These are phyloP conservation scores for Myxozyma neglecta DNA, from an alignment of 805 yeast genomes.

Conservation along the genomic window DNA sequence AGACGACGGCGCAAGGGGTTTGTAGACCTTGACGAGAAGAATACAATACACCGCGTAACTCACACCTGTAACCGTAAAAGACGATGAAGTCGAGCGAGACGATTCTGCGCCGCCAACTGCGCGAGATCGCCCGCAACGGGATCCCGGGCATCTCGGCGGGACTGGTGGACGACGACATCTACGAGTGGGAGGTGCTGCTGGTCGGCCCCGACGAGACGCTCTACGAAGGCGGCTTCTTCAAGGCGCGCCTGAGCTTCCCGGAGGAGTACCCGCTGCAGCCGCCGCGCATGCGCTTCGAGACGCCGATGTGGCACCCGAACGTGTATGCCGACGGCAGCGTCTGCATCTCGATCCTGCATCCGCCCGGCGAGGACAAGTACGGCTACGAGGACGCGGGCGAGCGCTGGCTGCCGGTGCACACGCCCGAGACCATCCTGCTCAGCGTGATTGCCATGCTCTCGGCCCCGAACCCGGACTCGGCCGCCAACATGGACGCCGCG, in stretches of 20 bases:
- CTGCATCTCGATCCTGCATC: conserved; percentile 80
- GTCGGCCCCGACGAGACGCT: conserved; percentile 73
- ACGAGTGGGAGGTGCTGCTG: conserved; percentile 64
- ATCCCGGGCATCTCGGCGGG: conserved; percentile 68
- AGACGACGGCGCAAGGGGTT: conserved; percentile 47
- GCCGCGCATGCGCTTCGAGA: conserved; percentile 62
- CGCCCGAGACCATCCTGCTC: conserved; percentile 78
- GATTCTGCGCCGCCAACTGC: conserved; percentile 28
- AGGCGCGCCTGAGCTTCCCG: conserved; percentile 62
- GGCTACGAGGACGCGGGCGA: conserved; percentile 84
- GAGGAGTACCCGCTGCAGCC: conserved; percentile 70
- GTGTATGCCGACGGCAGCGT: conserved; percentile 83
- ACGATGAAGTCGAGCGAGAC: conserved; percentile 26
- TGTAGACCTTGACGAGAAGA: not conserved
- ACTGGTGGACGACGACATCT: conserved; percentile 58
- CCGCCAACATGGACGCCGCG: conserved; percentile 93
- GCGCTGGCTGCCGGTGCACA: conserved; percentile 89
- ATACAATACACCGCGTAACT: too few relatives aligned
- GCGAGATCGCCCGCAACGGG: conserved; percentile 28
- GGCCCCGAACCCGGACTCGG: conserved; percentile 88
- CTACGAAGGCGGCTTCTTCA: conserved; percentile 73
- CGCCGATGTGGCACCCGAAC: conserved; percentile 81
- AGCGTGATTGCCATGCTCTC: conserved; percentile 87
- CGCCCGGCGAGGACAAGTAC: conserved; percentile 87
- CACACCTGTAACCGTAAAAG: too few relatives aligned